Conservation (phyloP, 2,329 filamentous ascomycete species). For the Monilinia laxa region DNA sequence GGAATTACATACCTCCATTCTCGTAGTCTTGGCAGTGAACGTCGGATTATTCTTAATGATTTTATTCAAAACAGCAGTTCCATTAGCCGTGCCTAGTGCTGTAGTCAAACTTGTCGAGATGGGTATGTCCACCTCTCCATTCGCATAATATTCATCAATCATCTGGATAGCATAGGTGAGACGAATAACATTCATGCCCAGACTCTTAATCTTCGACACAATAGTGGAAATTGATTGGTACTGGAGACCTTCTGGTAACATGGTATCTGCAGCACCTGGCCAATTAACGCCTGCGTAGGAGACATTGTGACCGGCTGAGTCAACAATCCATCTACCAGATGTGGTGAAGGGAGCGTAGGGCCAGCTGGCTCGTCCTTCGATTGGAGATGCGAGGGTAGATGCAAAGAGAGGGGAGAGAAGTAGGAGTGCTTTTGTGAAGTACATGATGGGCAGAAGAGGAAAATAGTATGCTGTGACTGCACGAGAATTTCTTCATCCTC, state of each 20-base stretch:
- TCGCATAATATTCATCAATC: slow-evolving; percentile 57
- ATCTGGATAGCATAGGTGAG: slow-evolving; percentile 64
- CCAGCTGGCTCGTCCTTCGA: slow-evolving; percentile 8
- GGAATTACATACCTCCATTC: slow-evolving; percentile 45
- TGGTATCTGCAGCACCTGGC: slow-evolving; percentile 60
- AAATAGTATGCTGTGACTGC: not conserved
- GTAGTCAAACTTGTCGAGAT: slow-evolving; percentile 48
- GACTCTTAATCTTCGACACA: slow-evolving; percentile 53
- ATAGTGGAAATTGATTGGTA: slow-evolving; percentile 58
- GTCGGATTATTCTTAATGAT: slow-evolving; percentile 57
- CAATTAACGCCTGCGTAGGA: slow-evolving; percentile 59
- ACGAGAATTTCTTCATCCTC: not conserved
- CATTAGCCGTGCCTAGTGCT: slow-evolving; percentile 53
- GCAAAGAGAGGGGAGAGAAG: slow-evolving; percentile 9
- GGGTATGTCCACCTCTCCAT: slow-evolving; percentile 47
- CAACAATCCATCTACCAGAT: slow-evolving; percentile 29
- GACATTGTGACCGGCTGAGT: slow-evolving; percentile 43
- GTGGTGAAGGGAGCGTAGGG: slow-evolving; percentile 20
- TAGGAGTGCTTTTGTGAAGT: slow-evolving; percentile 6
- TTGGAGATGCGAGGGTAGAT: not conserved
- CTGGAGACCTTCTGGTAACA: slow-evolving; percentile 64
- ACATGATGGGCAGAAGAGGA: slow-evolving; percentile 11
- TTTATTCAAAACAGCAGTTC: slow-evolving; percentile 49
- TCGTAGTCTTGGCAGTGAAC: slow-evolving; percentile 54
- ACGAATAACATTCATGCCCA: slow-evolving; percentile 63